phyloP scores from a whole-genome alignment of 2,329 filamentous ascomycete genomes.

The Arthroderma sp. region DNA sequence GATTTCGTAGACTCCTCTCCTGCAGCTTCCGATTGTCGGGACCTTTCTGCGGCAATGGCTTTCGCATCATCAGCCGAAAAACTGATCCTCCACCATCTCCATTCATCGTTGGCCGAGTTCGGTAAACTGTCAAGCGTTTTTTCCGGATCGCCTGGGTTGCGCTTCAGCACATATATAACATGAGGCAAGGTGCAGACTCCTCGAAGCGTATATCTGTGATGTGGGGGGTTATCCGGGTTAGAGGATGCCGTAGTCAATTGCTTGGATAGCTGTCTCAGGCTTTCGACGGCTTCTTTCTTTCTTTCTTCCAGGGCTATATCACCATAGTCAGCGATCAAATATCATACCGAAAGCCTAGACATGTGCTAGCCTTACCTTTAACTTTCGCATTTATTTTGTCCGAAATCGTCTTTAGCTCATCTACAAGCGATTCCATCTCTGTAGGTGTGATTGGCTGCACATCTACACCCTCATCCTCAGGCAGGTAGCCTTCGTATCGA shows the following conservation, averaged over 20 bases:
- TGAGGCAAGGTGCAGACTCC: slow-evolving; percentile 46
- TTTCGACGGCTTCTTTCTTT: slow-evolving; percentile 28
- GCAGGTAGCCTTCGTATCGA: slow-evolving; percentile 8
- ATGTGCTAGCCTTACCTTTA: slow-evolving; percentile 18
- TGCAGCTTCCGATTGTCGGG: slow-evolving; percentile 5
- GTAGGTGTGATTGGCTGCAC: slow-evolving; percentile 10
- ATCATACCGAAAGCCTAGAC: neutral
- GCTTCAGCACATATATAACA: slow-evolving; percentile 43
- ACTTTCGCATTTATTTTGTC: slow-evolving; percentile 29
- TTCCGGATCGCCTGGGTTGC: slow-evolving; percentile 10
- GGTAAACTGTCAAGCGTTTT: neutral
- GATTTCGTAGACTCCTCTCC: too few relatives aligned
- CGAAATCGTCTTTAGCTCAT: slow-evolving; percentile 24
- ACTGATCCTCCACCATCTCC: slow-evolving; percentile 45
- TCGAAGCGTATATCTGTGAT: slow-evolving; percentile 41
- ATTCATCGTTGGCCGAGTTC: slow-evolving; percentile 19
- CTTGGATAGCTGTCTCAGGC: slow-evolving; percentile 32
- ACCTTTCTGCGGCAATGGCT: slow-evolving; percentile 19
- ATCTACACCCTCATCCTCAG: slow-evolving; percentile 12
- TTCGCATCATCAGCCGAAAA: slow-evolving; percentile 34
- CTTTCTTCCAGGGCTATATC: slow-evolving; percentile 27
- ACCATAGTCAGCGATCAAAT: neutral
- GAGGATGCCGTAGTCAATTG: slow-evolving; percentile 34
- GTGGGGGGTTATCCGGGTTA: slow-evolving; percentile 26
- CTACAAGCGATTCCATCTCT: slow-evolving; percentile 16